Evolutionary conservation across 495 filamentous ascomycete species (phyloP), one percentile per base, ranked within the genome.

Genomic region (Hypoxylon crocopeplum): DNA sequence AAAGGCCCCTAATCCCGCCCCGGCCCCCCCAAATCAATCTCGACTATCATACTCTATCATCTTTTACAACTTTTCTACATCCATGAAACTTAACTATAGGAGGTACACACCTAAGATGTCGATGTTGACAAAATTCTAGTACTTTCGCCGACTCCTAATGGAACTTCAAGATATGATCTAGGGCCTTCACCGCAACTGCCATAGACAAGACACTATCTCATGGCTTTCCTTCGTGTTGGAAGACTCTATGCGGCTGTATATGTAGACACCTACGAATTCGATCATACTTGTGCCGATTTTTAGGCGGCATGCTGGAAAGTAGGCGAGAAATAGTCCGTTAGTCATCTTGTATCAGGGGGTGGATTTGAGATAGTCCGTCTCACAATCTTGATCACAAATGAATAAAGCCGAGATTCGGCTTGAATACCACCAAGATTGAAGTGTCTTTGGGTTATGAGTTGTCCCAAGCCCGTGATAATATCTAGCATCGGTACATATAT

Each of bases 81-180:
- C n/a, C n/a, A n/a, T n/a, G n/a, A n/a, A n/a, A n/a, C 7, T 19
- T 3, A 20, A 4, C 4, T 21, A 19, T 19, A 30, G n/a, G 13
- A 25, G 5, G 19, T 19, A 11, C 11, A 17, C 7, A 13, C 8
- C 10, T 17, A 25, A 49, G 3, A 49, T 49, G 46, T 37, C 30
- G 8, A 2, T 24, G 12, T 8, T 37, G 7, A 37, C 24, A 1
- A 16, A 37, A 11, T 38, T 38, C 16, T 17, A 25, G 8, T 49
- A 24, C 19, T 49, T 49, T 27, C 15, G 1, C 5, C 8, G 16
- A 13, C 53, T 56, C 15, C 30, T 34, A 8, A 8, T 17, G 1
- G 34, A 56, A 19, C 20, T 56, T 22, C 33, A 25, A 40, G 13
- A 13, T 5, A 39, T 21, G 32, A 48, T 48, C 20, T 41, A 8